Evolutionary conservation across 306 rosid genomes (phyloP).

Genomic region (Prunus mongolica): DNA sequence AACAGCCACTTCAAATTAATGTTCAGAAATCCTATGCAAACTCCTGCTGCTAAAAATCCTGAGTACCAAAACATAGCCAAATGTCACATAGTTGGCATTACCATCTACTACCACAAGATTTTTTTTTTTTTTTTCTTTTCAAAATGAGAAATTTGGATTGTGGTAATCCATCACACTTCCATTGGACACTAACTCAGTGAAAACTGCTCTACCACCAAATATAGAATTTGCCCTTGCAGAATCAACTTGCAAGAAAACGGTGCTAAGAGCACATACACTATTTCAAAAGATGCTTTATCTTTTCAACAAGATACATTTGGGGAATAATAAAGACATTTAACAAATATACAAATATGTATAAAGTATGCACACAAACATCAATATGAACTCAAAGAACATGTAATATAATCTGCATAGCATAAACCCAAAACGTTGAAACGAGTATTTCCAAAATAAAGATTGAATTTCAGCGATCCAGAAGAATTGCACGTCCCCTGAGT

Average conservation of each 20-base stretch:
- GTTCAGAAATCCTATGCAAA: neutral
- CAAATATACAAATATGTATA: neutral
- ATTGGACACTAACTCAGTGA: neutral
- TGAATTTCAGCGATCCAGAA: neutral
- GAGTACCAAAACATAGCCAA: neutral
- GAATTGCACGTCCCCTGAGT: neutral
- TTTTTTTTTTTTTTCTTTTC: too few relatives aligned
- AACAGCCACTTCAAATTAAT: neutral
- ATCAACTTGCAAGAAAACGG: neutral
- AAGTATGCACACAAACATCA: neutral
- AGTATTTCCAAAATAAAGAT: neutral
- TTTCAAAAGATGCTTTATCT: neutral
- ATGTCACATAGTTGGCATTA: neutral
- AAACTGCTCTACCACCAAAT: neutral
- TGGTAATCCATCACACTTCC: neutral
- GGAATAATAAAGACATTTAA: too few relatives aligned
- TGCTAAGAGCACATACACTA: neutral
- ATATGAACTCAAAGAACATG: too few relatives aligned
- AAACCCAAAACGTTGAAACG: neutral
- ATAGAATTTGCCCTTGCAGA: neutral
- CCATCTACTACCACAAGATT: too few relatives aligned
- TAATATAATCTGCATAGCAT: neutral
- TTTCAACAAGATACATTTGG: neutral
- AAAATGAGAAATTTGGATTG: neutral
- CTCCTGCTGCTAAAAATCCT: neutral